These are phyloP conservation scores for Phytophthora cryptogea DNA, from an alignment of 352 stramenopile species.

Conservation along the genomic window DNA sequence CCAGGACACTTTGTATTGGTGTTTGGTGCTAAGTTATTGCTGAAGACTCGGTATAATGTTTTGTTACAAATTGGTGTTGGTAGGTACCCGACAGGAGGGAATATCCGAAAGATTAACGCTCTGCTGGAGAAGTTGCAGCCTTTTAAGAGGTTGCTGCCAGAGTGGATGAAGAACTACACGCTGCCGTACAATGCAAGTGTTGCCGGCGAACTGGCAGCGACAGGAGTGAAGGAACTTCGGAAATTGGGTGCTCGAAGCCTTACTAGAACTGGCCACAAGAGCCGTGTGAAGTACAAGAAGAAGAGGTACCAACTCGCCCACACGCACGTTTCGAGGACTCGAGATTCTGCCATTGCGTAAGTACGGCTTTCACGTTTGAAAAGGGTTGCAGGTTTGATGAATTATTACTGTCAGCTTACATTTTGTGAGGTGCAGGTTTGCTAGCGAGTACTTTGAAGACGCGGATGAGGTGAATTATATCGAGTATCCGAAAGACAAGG, in stretches of 20 bases:
- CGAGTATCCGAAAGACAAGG: conserved; percentile 39
- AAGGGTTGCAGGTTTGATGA: background rate
- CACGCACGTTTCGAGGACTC: conserved; percentile 56
- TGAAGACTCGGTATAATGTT: background rate
- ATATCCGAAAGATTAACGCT: conserved; percentile 54
- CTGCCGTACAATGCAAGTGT: conserved; percentile 71
- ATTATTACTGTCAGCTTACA: background rate
- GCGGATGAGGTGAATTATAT: conserved; percentile 47
- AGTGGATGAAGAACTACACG: conserved; percentile 68
- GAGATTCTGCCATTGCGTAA: conserved; percentile 60
- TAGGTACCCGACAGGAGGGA: conserved; percentile 59
- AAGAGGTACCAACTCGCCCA: conserved; percentile 54
- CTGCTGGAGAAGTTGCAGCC: conserved; percentile 49
- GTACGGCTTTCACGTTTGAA: conserved; percentile 24
- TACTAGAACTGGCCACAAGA: conserved; percentile 18
- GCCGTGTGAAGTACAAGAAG: conserved; percentile 34
- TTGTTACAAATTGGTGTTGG: background rate
- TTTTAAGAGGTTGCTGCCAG: conserved; percentile 40
- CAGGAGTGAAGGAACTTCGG: conserved; percentile 45
- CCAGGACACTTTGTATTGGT: too few species aligned
- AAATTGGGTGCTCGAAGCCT: conserved; percentile 38
- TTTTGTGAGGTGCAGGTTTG: conserved; percentile 41
- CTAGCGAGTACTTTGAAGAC: conserved; percentile 56
- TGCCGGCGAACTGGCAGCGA: conserved; percentile 41
- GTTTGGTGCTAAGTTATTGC: too few species aligned